A percentile compares a stretch with the other conserved stretches of the same genome.
Conservation (phyloP, 108 stramenopile genomes). For the Skeletonema menzelii region DNA sequence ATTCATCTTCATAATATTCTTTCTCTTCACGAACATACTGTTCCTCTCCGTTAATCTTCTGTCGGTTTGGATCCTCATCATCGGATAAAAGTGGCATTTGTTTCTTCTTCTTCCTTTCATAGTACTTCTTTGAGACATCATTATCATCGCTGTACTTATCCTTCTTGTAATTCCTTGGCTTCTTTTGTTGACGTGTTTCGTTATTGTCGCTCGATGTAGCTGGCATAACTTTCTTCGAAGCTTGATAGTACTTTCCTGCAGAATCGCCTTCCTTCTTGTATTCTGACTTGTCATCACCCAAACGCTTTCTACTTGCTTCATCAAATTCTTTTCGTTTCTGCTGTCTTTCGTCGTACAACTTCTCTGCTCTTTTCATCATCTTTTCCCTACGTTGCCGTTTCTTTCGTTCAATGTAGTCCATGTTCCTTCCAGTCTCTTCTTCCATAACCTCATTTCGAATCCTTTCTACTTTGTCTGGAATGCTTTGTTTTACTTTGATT, state of each 20-base stretch:
- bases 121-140: not conserved
- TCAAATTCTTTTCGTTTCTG: conserved; percentile 1
- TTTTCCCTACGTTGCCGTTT: not conserved
- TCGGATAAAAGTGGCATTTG: not conserved
- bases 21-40: not conserved
- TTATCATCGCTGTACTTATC: not conserved
- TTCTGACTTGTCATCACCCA: not conserved
- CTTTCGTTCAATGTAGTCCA: conserved; percentile 20
- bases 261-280: not conserved
- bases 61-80: not conserved
- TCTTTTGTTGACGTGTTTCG: no score
- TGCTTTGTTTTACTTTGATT: conserved; percentile 15
- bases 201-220: no score
- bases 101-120: not conserved
- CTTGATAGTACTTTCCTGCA: not conserved
- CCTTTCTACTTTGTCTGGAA: conserved; percentile 39
- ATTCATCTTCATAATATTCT: not conserved
- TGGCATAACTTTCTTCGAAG: no score
- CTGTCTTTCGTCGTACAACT: not conserved
- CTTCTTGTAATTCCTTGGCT: not conserved
- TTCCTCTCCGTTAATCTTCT: not conserved
- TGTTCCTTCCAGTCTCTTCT: conserved; percentile 44
- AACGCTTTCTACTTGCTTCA: not conserved
- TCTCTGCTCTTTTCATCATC: not conserved
- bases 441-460: conserved; percentile 44